A percentile compares a stretch with the other conserved stretches of the same genome.
These are phyloP conservation scores for Xerophyta viscosa DNA, from an alignment of 106 monocot genomes.

Conservation along the genomic window DNA sequence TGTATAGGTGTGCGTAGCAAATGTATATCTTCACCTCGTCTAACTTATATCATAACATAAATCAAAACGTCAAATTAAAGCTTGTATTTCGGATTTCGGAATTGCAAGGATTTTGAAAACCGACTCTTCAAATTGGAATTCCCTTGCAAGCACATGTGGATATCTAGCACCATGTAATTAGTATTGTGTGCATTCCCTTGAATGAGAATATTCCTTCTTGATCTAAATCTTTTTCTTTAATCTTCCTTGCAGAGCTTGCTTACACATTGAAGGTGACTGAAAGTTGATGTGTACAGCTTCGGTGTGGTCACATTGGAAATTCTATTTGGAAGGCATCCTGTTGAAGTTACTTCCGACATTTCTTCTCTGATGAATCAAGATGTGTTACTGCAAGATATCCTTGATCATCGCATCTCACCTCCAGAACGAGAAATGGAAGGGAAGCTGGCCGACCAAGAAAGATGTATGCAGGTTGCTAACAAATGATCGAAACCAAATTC, in stretches of 20 bases:
- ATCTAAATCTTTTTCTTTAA: no score
- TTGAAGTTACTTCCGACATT: constrained; percentile 8
- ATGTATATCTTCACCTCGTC: no score
- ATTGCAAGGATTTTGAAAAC: constrained; percentile 3
- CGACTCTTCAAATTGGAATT: constrained; percentile 16
- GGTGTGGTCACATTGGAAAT: constrained; percentile 27
- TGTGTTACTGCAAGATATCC: no score
- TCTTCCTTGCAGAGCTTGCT: no score
- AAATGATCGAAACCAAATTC: no score
- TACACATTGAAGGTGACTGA: no score
- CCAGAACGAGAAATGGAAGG: neutral
- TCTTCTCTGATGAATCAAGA: neutral
- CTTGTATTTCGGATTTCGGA: constrained; percentile 21
- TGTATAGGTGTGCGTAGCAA: no score
- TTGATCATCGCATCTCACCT: neutral
- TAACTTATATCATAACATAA: no score
- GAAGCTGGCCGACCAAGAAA: no score
- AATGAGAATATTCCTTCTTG: no score
- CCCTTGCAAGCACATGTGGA: constrained; percentile 18
- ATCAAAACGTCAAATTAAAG: constrained; percentile 5
- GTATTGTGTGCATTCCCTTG: no score
- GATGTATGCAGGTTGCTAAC: no score
- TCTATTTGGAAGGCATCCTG: constrained; percentile 26
- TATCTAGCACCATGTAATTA: constrained; percentile 20
- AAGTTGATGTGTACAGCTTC: constrained; percentile 27